phyloP scores from a whole-genome alignment of 768 basidiomycete species.

The Termitomyces titanicus region DNA sequence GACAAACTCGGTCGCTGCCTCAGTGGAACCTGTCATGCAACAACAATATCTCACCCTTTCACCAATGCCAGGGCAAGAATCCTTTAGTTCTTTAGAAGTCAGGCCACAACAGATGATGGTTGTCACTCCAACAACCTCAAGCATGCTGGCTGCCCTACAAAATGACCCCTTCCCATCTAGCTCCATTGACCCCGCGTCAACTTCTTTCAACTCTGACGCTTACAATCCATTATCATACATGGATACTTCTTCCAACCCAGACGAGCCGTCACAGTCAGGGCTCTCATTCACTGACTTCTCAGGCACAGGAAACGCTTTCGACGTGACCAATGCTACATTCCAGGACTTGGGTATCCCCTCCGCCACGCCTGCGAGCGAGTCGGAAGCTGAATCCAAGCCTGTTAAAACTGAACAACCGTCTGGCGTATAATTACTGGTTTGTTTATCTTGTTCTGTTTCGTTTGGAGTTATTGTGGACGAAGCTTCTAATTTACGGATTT shows the following conservation, averaged over 20 bases:
- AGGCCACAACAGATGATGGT: constrained; percentile 61
- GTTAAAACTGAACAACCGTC: constrained; percentile 62
- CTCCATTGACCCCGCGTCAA: constrained; percentile 60
- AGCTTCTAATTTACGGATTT: constrained; percentile 15
- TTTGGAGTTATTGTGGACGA: constrained; percentile 2
- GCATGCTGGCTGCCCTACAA: constrained; percentile 87
- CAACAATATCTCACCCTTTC: constrained; percentile 85
- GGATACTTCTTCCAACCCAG: constrained; percentile 63
- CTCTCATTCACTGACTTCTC: constrained; percentile 72
- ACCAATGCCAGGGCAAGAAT: constrained; percentile 88
- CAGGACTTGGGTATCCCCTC: constrained; percentile 64
- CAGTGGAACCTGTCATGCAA: constrained; percentile 89
- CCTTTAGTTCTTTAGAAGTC: constrained; percentile 62
- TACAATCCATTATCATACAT: constrained; percentile 74
- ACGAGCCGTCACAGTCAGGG: constrained; percentile 64
- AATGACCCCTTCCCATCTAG: constrained; percentile 66
- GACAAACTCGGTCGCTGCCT: constrained; percentile 88
- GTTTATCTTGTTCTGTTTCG: constrained; percentile 16
- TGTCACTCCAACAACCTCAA: constrained; percentile 84
- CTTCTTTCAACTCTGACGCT: constrained; percentile 62
- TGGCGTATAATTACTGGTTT: constrained; percentile 26
- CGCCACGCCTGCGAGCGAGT: constrained; percentile 51
- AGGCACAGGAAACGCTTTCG: constrained; percentile 59
- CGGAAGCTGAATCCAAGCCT: constrained; percentile 59
- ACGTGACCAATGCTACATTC: constrained; percentile 63